A percentile compares a stretch with the other conserved stretches of the same genome.
phyloP scores from a whole-genome alignment of 768 basidiomycete species.

The Cantharellus anzutake region DNA sequence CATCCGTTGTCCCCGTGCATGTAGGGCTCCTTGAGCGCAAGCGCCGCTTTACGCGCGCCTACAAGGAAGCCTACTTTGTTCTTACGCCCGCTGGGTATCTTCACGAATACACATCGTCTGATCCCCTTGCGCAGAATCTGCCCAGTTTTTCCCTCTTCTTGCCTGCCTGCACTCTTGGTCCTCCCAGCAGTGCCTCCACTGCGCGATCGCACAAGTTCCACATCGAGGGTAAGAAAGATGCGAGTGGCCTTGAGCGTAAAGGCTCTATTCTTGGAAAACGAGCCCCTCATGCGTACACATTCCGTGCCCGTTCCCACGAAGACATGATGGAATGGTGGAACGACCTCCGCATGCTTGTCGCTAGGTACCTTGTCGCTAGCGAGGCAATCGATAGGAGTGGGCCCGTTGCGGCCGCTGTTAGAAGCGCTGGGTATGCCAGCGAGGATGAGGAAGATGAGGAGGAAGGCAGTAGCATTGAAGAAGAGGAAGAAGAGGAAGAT shows the following conservation, averaged over 20 bases:
- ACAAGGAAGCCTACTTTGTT: conserved; percentile 75
- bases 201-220: conserved; percentile 87
- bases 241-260: conserved; percentile 31
- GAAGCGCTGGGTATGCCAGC: conserved; percentile 71
- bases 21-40: conserved; percentile 84
- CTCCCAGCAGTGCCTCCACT: conserved; percentile 45
- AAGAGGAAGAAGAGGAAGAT: conserved; percentile 31
- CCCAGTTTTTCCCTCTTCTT: conserved; percentile 83
- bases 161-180: conserved; percentile 88
- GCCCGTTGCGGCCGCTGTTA: conserved; percentile 81
- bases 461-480: conserved; percentile 21
- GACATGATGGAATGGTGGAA: conserved; percentile 99
- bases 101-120: conserved; percentile 72
- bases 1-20: conserved; percentile 69
- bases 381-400: conserved; percentile 87
- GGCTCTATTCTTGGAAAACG: conserved; percentile 14
- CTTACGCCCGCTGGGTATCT: conserved; percentile 93
- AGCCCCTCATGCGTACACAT: conserved; percentile 62
- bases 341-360: conserved; percentile 83
- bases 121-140: conserved; percentile 35
- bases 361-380: conserved; percentile 81
- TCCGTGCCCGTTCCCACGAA: conserved; percentile 73
- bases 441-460: conserved; percentile 49
- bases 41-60: conserved; percentile 80
- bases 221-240: conserved; percentile 81